A percentile compares a stretch with the other conserved stretches of the same genome.
phyloP scores from a whole-genome alignment of 371 early-diverging fungal species.

The Mortierella sp. region DNA sequence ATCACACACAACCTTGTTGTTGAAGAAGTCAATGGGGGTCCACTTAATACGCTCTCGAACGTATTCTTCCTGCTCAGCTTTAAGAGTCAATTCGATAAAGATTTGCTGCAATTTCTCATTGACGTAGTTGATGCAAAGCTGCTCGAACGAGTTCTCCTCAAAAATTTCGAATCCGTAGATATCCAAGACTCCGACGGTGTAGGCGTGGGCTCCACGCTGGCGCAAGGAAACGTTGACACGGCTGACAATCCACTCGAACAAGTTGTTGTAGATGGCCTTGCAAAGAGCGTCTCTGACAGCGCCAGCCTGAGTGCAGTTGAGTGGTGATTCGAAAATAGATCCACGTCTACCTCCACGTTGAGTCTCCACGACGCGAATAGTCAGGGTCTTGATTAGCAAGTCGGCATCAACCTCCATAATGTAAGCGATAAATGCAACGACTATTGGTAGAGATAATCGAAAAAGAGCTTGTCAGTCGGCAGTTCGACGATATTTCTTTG shows the following conservation, averaged over 20 bases:
- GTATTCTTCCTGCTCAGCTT: conserved; percentile 98
- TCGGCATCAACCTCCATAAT: conserved; percentile 80
- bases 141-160: conserved; percentile 99
- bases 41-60: conserved; percentile 98
- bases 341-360: conserved; percentile 86
- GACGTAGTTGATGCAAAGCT: conserved; percentile 99
- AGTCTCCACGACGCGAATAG: conserved; percentile 82
- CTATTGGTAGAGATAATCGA: conserved; percentile 34
- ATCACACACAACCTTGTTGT: conserved; percentile 98
- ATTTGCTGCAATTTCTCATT: conserved; percentile 99
- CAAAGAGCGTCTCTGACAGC: conserved; percentile 90
- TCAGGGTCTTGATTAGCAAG: conserved; percentile 73
- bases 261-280: conserved; percentile 84
- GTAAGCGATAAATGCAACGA: conserved; percentile 82
- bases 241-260: conserved; percentile 93
- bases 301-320: conserved; percentile 84
- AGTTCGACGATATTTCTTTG: not conserved
- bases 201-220: conserved; percentile 71
- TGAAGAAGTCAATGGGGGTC: conserved; percentile 99
- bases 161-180: conserved; percentile 98
- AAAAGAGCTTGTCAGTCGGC: not conserved
- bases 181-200: conserved; percentile 95
- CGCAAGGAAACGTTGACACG: conserved; percentile 85
- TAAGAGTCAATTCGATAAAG: conserved; percentile 98
- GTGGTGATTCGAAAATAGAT: conserved; percentile 83